A percentile compares a stretch with the other conserved stretches of the same genome.
Evolutionary conservation across 176 grass and related monocot genomes (phyloP).

Genomic region (Neostapfia colusana): DNA sequence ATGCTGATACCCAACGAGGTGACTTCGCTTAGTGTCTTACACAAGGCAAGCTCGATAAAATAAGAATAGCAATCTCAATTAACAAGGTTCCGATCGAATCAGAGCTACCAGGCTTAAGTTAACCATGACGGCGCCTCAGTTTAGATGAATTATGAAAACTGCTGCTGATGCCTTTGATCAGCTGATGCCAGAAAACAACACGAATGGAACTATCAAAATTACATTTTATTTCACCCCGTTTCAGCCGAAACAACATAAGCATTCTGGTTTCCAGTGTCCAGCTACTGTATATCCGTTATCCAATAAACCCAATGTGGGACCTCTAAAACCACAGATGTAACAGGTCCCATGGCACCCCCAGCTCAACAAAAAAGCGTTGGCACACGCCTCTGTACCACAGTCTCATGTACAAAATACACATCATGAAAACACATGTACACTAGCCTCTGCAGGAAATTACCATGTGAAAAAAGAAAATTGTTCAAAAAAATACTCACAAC

Average conservation of each 20-base stretch:
- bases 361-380: constrained; percentile 36
- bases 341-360: background rate
- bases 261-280: constrained; percentile 32
- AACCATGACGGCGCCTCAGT: background rate
- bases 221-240: constrained; percentile 40
- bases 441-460: constrained; percentile 39
- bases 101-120: background rate
- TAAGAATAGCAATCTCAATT: background rate
- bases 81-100: background rate
- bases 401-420: constrained; percentile 61
- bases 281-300: constrained; percentile 27
- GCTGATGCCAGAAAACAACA: background rate
- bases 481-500: constrained; percentile 36
- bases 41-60: background rate
- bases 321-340: constrained; percentile 8
- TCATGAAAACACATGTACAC: constrained; percentile 55
- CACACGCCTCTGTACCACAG: constrained; percentile 24
- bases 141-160: too few relatives aligned
- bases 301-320: constrained; percentile 31
- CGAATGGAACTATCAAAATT: background rate
- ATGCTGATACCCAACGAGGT: too few relatives aligned
- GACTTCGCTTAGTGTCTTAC: background rate
- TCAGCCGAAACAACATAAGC: constrained; percentile 8
- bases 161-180: background rate
- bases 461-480: constrained; percentile 26